Evolutionary conservation across 2,329 filamentous ascomycete species (phyloP).

Genomic region (Fusarium sp.): DNA sequence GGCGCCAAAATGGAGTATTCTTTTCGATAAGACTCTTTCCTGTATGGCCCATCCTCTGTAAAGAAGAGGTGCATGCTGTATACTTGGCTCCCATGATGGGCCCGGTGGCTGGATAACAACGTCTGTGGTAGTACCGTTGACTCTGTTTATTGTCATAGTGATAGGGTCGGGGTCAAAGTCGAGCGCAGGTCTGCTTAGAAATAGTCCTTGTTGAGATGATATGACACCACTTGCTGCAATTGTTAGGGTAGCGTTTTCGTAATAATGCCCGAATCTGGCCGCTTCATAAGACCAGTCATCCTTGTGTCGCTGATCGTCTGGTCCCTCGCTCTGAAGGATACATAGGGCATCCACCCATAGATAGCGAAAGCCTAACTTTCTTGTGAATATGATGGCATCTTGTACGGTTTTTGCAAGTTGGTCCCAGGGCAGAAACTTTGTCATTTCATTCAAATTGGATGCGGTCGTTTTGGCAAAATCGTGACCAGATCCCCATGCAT

Average conservation of each 20-base stretch:
- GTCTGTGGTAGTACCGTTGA: rapidly evolving
- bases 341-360: constrained; percentile 13
- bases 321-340: constrained; percentile 4
- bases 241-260: background rate
- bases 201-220: constrained; percentile 3
- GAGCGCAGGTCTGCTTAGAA: background rate
- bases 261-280: constrained; percentile 8
- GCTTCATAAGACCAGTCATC: constrained; percentile 11
- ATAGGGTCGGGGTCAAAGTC: background rate
- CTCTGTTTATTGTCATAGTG: background rate
- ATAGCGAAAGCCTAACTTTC: background rate
- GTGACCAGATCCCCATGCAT: background rate
- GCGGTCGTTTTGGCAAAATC: constrained; percentile 1
- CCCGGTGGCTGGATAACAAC: background rate
- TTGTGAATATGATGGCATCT: background rate
- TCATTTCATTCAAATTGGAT: constrained; percentile 2
- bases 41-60: background rate
- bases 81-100: background rate
- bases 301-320: background rate
- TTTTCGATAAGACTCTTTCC: background rate
- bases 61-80: background rate
- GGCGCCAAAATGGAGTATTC: background rate
- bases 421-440: background rate
- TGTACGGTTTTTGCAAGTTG: constrained; percentile 1
- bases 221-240: background rate